A percentile compares a stretch with the other conserved stretches of the same genome.
These are phyloP conservation scores for Parsonsia alboflavescens DNA, from an alignment of 257 asterid genomes.

Conservation along the genomic window DNA sequence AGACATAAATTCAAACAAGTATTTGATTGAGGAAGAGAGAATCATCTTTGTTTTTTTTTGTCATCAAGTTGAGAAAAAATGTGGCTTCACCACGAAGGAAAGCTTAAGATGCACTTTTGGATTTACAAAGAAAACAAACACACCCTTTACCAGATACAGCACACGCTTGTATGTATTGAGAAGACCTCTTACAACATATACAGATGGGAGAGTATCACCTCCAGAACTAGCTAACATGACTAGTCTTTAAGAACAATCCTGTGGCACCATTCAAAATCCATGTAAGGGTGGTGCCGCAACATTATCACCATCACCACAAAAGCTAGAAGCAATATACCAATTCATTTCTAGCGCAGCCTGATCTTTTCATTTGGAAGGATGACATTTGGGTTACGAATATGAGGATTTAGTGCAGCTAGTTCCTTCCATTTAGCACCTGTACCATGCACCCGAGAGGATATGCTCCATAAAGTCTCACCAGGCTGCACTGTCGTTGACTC, in stretches of 20 bases:
- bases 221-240: background rate
- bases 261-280: slow-evolving; percentile 3
- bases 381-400: slow-evolving; percentile 55
- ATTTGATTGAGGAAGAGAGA: background rate
- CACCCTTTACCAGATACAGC: background rate
- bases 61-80: background rate
- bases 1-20: background rate
- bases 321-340: background rate
- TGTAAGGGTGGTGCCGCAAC: background rate
- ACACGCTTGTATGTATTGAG: background rate
- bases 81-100: background rate
- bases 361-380: slow-evolving; percentile 42
- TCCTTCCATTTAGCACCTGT: slow-evolving; percentile 52
- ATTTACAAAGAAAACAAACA: slow-evolving; percentile 8
- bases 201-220: background rate
- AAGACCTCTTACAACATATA: background rate
- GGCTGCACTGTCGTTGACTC: slow-evolving; percentile 41
- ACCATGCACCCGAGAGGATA: slow-evolving; percentile 58
- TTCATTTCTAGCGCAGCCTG: slow-evolving; percentile 29
- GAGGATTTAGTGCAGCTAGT: slow-evolving; percentile 47
- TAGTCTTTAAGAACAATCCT: background rate
- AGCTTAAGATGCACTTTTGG: background rate
- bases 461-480: slow-evolving; percentile 77
- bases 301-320: background rate
- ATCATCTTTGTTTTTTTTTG: no score